Evolutionary conservation across 2,329 filamentous ascomycete species (phyloP), one percentile per base, ranked within the genome.

Genomic region (Microsporum canis): DNA sequence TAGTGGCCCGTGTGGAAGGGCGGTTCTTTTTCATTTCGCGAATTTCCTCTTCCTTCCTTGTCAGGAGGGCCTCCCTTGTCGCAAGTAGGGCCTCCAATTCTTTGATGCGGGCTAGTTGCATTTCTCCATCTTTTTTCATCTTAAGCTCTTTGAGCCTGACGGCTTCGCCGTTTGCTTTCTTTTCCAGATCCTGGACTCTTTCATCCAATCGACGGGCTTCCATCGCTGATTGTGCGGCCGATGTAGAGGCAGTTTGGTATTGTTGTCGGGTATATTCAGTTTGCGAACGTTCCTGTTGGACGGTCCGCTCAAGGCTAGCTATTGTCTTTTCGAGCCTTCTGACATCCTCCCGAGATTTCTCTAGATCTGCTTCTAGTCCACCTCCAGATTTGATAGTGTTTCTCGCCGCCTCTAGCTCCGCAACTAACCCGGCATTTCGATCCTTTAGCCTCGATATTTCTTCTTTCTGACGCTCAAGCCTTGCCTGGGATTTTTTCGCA

Each of bases 181-280:
- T 69, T 53, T 70, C 72, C 49, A 79, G 64, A 1, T 64, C 60
- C 45, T 72, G 70, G 41, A 75, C 72, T 57, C 77, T 68, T 14
- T 70, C 68, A 63, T 72, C 69, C 27, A 78, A 67, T 31, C 72
- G 71, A 7, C 70, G 71, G 38, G 68, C 64, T 63, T 78, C 73
- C 49, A 68, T 72, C 5, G 69, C 71, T 5, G 74, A 70, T 53
- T 77, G 75, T 23, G 74, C 75, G 0, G 76, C 77, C 6, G 71
- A 70, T 4, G 68, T 76, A 5, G 77, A 79, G 8, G 76, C 77
- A 34, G 71, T 75, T 63, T 79, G 77, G 59, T 79, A 79, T 65
- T 78, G 76, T 61, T 73, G 70, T 43, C 76, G 73, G 4, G 73
- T 76, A 62, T 78, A 78, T 55, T 78, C 77, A 5, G 75, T 71